Percentiles rank a stretch among this genome's conserved stretches.
Conservation (phyloP, 345 rosid genomes). For the Brassica juncea region DNA sequence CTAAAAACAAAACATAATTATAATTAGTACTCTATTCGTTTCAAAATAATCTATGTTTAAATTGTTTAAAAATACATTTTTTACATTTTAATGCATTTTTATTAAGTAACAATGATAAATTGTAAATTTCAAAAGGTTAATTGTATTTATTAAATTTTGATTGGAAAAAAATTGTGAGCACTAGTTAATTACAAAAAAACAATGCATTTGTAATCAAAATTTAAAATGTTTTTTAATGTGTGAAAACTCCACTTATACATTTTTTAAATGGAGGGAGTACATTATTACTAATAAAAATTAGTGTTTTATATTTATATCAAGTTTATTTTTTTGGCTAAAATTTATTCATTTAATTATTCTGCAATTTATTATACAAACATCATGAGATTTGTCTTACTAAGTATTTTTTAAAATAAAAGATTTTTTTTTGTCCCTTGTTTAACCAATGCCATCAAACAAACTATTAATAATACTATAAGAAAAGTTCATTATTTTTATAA, state of each 20-base stretch:
- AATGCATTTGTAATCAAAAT: no score
- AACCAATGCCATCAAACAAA: conserved; percentile 5
- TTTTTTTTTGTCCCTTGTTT: conserved; percentile 6
- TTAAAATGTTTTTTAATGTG: background rate
- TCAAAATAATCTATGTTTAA: no score
- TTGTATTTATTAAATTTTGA: no score
- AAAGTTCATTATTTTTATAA: conserved; percentile 1
- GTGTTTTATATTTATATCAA: background rate
- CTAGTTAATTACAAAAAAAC: no score
- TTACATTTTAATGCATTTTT: no score
- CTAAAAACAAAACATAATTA: background rate
- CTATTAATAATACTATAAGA: background rate
- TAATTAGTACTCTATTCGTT: no score
- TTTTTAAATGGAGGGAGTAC: background rate
- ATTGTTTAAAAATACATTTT: no score
- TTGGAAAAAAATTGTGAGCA: no score
- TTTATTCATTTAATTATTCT: background rate
- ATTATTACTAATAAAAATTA: background rate
- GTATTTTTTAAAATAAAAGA: background rate
- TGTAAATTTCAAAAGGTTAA: no score
- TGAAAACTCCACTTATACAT: background rate
- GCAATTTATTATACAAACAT: background rate
- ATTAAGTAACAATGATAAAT: no score
- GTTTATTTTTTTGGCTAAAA: background rate
- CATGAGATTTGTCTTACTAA: background rate